A percentile compares a stretch with the other conserved stretches of the same genome.
phyloP scores from a whole-genome alignment of 805 yeast species.

The Ogataea polymorpha region DNA sequence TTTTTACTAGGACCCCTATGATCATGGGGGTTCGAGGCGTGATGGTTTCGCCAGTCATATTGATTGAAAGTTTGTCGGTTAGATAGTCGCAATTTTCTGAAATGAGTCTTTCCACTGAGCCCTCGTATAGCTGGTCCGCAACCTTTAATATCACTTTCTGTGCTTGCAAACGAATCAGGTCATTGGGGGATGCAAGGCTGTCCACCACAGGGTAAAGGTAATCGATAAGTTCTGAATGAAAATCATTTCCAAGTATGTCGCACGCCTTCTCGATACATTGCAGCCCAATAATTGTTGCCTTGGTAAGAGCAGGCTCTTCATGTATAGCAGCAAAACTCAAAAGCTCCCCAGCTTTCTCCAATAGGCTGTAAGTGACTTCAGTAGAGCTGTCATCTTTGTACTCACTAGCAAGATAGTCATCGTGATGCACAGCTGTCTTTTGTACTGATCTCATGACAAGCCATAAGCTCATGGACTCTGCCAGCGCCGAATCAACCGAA shows the following conservation, averaged over 20 bases:
- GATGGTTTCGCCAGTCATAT: slow-evolving; percentile 65
- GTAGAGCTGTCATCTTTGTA: neutral
- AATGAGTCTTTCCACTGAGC: slow-evolving; percentile 55
- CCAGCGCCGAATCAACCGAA: neutral
- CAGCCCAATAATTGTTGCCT: slow-evolving; percentile 36
- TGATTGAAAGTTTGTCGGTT: slow-evolving; percentile 71
- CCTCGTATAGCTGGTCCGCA: slow-evolving; percentile 48
- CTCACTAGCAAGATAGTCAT: too few relatives aligned
- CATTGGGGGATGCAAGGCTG: slow-evolving; percentile 56
- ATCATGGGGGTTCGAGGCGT: slow-evolving; percentile 73
- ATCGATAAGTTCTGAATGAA: slow-evolving; percentile 62
- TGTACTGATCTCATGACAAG: neutral
- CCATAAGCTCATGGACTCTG: slow-evolving; percentile 4
- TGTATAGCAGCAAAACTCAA: slow-evolving; percentile 35
- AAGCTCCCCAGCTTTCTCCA: slow-evolving; percentile 42
- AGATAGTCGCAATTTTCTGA: slow-evolving; percentile 74
- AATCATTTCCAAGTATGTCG: slow-evolving; percentile 35
- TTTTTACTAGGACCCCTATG: slow-evolving; percentile 61
- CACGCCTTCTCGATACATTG: slow-evolving; percentile 39
- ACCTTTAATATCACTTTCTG: slow-evolving; percentile 50
- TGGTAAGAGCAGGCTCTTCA: slow-evolving; percentile 7
- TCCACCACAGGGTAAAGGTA: slow-evolving; percentile 71
- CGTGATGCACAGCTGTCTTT: too few relatives aligned
- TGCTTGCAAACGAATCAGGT: slow-evolving; percentile 47
- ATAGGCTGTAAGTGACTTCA: slow-evolving; percentile 23